Base-by-base conservation (phyloP, 1,284 basidiomycete species). In the Papiliotrema flavescens region DNA sequence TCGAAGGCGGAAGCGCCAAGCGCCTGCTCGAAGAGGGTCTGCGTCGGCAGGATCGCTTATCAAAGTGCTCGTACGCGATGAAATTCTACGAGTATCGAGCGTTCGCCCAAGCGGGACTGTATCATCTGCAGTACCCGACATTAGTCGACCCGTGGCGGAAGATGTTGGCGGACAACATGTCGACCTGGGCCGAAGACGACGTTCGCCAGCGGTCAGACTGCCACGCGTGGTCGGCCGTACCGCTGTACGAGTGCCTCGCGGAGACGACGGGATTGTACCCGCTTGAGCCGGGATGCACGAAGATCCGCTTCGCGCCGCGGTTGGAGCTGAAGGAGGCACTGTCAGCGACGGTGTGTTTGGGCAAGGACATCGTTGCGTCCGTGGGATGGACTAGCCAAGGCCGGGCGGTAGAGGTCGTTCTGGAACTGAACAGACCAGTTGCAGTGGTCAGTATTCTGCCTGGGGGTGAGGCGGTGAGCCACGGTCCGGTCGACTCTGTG, bases 141-240 rank as follows among this genome's bases (percentile, higher is more conserved):
- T 47, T 54, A 1, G 57, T 52, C 51, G 51, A 52, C 0, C 63
- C 62, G 2, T 69, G 65, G 65, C 53, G 54, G 26, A 26, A 42
- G 44, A 64, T 66, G 65, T 28, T 67, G 26, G 48, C 51, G 17
- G 58, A 64, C 23, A 59, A 63, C 19, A 32, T 67, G 44, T 54
- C 62, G 4, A 69, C 67, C 6, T 67, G 63, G 63, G 64, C 64
- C 39, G 67, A 69, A 41, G 67, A 69, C 42, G 61, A 65, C 48
- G 62, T 69, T 15, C 51, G 62, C 19, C 58, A 64, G 37, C 53
- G 67, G 43, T 62, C 61, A 15, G 67, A 69, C 47, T 67, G 67
- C 47, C 67, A 69, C 44, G 63, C 63, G 7, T 69, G 67, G 67
- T 61, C 63, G 6, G 49, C 47, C 19, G 61, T 66, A 3, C 59